These are phyloP conservation scores for Cryptococcus deneoformans DNA, from an alignment of 1,284 basidiomycete genomes.

Conservation along the genomic window DNA sequence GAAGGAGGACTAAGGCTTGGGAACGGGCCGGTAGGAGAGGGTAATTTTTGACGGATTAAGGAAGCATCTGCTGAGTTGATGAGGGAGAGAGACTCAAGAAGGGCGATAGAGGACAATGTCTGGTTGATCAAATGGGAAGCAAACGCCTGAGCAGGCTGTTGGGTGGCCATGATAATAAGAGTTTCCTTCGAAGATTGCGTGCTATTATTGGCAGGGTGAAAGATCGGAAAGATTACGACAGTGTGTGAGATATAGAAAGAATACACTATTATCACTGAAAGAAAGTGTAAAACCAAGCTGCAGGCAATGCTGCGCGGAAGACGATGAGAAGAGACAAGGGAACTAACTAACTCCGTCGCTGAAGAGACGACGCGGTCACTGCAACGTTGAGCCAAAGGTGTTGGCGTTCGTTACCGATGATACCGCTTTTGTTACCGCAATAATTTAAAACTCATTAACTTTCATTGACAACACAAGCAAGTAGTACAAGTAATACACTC, in stretches of 20 bases:
- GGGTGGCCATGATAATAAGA: slow-evolving; percentile 1
- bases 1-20: slow-evolving; percentile 17
- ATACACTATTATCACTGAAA: too few relatives aligned
- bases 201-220: not conserved
- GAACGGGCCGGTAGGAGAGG: slow-evolving; percentile 35
- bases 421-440: too few relatives aligned
- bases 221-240: not conserved
- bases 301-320: not conserved
- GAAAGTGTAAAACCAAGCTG: too few relatives aligned
- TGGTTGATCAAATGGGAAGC: slow-evolving; percentile 42
- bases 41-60: slow-evolving; percentile 36
- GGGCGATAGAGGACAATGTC: slow-evolving; percentile 33
- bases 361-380: too few relatives aligned
- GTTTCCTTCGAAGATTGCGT: not conserved
- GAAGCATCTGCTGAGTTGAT: slow-evolving; percentile 33
- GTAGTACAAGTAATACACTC: too few relatives aligned
- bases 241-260: not conserved
- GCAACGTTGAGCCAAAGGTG: too few relatives aligned
- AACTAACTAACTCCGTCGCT: too few relatives aligned
- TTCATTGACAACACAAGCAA: too few relatives aligned
- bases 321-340: not conserved
- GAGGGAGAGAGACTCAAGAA: slow-evolving; percentile 37
- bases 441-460: too few relatives aligned
- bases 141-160: slow-evolving; percentile 28
- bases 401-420: too few relatives aligned